phyloP scores from a whole-genome alignment of 257 asterid species.

The Primulina huaijiensis region DNA sequence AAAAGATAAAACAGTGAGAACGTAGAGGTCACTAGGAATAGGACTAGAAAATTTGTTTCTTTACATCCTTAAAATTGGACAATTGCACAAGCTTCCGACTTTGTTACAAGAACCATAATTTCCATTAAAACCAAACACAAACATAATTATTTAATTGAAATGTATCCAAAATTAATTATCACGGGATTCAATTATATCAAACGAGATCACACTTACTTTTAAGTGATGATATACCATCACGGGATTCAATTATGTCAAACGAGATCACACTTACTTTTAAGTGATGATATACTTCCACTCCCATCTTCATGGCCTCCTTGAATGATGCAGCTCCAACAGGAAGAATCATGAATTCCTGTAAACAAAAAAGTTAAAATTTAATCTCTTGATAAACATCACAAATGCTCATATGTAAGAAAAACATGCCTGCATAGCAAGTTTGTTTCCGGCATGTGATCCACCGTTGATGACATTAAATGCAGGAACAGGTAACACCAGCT shows the following conservation, averaged over 20 bases:
- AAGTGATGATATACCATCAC: slow-evolving; percentile 59
- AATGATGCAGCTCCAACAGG: slow-evolving; percentile 93
- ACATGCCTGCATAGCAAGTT: slow-evolving; percentile 96
- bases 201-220: slow-evolving; percentile 54
- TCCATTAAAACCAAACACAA: not conserved
- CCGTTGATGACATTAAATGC: slow-evolving; percentile 98
- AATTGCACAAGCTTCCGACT: not conserved
- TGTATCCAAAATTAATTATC: not conserved
- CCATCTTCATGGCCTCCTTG: slow-evolving; percentile 99
- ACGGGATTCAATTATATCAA: not conserved
- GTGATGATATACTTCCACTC: slow-evolving; percentile 93
- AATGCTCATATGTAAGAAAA: not conserved
- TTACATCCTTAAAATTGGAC: not conserved
- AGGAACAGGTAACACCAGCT: slow-evolving; percentile 91
- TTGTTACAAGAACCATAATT: not conserved
- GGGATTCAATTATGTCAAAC: not conserved
- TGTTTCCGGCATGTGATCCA: slow-evolving; percentile 99
- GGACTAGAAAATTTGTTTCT: not conserved
- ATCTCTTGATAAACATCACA: not conserved
- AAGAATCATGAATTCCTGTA: slow-evolving; percentile 95
- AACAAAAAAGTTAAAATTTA: not conserved
- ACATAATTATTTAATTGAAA: not conserved
- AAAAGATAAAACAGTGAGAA: not conserved
- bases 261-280: slow-evolving; percentile 57
- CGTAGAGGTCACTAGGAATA: not conserved